These are phyloP conservation scores for Vitis labrusca DNA, from an alignment of 164 flowering plant genomes.

Conservation along the genomic window DNA sequence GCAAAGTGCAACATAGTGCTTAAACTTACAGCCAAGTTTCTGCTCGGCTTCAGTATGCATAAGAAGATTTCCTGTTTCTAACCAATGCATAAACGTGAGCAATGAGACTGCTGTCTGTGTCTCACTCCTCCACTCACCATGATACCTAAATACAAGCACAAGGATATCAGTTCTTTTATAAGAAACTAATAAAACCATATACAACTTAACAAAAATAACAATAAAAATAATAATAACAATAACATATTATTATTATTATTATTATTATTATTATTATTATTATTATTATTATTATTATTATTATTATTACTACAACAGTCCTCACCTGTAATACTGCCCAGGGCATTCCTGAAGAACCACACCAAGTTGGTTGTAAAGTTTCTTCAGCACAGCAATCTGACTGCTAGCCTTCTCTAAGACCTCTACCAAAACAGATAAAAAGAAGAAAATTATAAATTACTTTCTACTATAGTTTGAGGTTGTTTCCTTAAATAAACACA, in stretches of 20 bases:
- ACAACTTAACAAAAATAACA: background rate
- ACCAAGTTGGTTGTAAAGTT: slow-evolving; percentile 53
- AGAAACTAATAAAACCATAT: no score
- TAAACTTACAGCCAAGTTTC: slow-evolving; percentile 75
- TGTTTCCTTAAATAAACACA: background rate
- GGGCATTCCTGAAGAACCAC: slow-evolving; percentile 63
- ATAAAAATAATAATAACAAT: background rate
- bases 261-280: no score
- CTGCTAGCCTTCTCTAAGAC: slow-evolving; percentile 66
- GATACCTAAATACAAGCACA: slow-evolving; percentile 54
- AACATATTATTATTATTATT: background rate
- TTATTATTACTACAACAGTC: background rate
- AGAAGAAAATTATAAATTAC: background rate
- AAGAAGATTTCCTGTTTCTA: slow-evolving; percentile 81
- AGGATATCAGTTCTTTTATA: background rate
- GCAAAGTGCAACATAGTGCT: no score
- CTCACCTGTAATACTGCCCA: slow-evolving; percentile 81
- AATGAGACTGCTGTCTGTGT: slow-evolving; percentile 80
- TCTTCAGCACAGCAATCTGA: slow-evolving; percentile 55
- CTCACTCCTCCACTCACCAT: slow-evolving; percentile 95
- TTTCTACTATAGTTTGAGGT: background rate
- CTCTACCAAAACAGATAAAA: slow-evolving; percentile 36
- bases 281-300: no score
- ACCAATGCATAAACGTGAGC: slow-evolving; percentile 91
- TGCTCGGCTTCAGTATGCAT: slow-evolving; percentile 80